These are phyloP conservation scores for Hysterium pulicare DNA, from an alignment of 2,329 filamentous ascomycete genomes.

Conservation along the genomic window DNA sequence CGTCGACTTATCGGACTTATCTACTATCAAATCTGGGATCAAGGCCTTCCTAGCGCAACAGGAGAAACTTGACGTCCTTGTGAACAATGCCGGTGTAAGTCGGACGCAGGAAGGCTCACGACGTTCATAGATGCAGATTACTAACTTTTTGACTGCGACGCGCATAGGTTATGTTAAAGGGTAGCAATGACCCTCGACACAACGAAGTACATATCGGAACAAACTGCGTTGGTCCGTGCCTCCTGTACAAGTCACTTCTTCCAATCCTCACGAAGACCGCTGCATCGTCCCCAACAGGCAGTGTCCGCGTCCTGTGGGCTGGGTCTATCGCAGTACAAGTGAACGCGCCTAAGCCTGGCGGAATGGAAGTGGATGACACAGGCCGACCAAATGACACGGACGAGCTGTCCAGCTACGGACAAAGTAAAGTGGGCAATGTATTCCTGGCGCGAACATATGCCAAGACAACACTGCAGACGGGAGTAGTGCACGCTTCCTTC, in stretches of 20 bases:
- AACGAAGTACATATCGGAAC: conserved; percentile 32
- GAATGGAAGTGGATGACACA: conserved; percentile 11
- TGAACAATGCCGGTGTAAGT: too few species aligned
- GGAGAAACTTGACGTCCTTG: too few species aligned
- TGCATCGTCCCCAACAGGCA: conserved; percentile 5
- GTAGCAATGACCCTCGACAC: too few species aligned
- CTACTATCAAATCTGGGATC: too few species aligned
- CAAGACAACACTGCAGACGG: neutral
- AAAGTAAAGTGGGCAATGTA: conserved; percentile 18
- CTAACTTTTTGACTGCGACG: too few species aligned
- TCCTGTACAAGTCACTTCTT: conserved; percentile 29
- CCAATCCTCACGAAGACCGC: conserved; percentile 26
- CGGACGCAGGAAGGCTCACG: too few species aligned
- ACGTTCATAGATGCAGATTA: too few species aligned
- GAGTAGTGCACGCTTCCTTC: neutral
- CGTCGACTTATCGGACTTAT: too few species aligned
- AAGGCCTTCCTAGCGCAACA: too few species aligned
- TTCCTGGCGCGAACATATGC: conserved; percentile 12
- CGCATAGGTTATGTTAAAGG: too few species aligned
- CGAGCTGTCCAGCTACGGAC: conserved; percentile 13
- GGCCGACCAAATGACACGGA: conserved; percentile 7
- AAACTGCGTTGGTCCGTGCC: conserved; percentile 32
- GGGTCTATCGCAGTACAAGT: conserved; percentile 11
- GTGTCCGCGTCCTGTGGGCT: conserved; percentile 28
- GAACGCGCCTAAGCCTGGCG: conserved; percentile 6